Base-by-base conservation (phyloP, 2,329 filamentous ascomycete genomes). In the Penicillium janthinellum region DNA sequence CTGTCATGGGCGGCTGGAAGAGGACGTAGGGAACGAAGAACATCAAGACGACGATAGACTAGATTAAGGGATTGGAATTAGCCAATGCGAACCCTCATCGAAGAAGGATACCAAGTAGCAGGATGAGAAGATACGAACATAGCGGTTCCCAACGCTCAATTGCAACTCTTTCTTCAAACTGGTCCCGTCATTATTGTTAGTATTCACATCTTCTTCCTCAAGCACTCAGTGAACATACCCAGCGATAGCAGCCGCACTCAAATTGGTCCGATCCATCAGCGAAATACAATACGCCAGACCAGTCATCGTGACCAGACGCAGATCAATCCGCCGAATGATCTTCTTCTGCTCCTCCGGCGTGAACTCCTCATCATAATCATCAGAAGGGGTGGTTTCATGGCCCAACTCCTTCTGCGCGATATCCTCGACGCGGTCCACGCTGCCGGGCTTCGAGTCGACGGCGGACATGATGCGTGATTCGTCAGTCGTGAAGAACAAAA, bases 251-350 rank as follows among this genome's bases (percentile, higher is more conserved):
- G 90, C 90, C 22, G 85, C 62, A 31, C 65, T 64, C 47, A 93
- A 77, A 74, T 94, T 94, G 1, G 89, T 91, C 35, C 91, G 82
- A 71, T 95, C 91, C 86, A 94, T 90, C 60, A 94, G 78, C 64
- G 85, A 89, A 67, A 91, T 82, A 71, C 89, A 91, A 75, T 93
- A 93, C 77, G 92, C 83, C 64, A 83, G 71, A 20, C 88, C 88
- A 4, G 86, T 84, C 1, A 83, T 87, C 3, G 83, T 71, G 42
- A 90, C 84, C 3, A 90, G 78, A 2, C 88, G 85, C 34, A 81
- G 78, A 74, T 96, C 91, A 66, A 95, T 81, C 12, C 86, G 85
- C 57, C 83, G 81, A 44, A 92, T 86, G 68, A 95, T 90, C 44
- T 78, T 83, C 71, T 80, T 85, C 76, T 90, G 84, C 75, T 94